phyloP scores from a whole-genome alignment of 2,329 filamentous ascomycete species.

The Pezicula carpinea region DNA sequence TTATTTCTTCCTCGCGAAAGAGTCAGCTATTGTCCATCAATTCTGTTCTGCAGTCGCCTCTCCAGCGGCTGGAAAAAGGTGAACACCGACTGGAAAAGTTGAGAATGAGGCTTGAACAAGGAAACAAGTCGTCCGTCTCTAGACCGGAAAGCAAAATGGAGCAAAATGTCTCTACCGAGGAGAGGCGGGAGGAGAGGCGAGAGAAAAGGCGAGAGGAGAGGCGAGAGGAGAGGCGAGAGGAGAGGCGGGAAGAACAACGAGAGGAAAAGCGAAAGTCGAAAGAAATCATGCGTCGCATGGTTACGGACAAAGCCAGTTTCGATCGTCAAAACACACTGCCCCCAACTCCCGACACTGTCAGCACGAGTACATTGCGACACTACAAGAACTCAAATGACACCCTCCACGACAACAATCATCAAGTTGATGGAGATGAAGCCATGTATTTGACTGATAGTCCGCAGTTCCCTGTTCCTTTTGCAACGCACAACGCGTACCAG shows the following conservation, averaged over 20 bases:
- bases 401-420: constrained; percentile 18
- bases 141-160: constrained; percentile 15
- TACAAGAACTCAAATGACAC: constrained; percentile 48
- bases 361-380: constrained; percentile 32
- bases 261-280: constrained; percentile 11
- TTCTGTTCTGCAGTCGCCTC: constrained; percentile 44
- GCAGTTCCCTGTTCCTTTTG: constrained; percentile 9
- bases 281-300: constrained; percentile 10
- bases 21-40: constrained; percentile 41
- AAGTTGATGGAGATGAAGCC: constrained; percentile 6
- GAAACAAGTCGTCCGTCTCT: constrained; percentile 12
- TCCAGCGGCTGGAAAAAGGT: constrained; percentile 33
- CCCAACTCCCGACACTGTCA: constrained; percentile 31
- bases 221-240: too few species aligned
- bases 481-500: constrained; percentile 14
- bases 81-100: constrained; percentile 36
- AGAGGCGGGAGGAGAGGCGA: too few species aligned
- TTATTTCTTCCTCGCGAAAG: constrained; percentile 5
- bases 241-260: background rate
- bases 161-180: constrained; percentile 12
- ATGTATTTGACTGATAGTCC: constrained; percentile 20
- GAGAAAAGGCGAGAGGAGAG: too few species aligned
- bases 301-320: constrained; percentile 32
- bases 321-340: constrained; percentile 25
- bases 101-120: constrained; percentile 29